These are phyloP conservation scores for Seiridium unicorne DNA, from an alignment of 2,329 filamentous ascomycete genomes.

Conservation along the genomic window DNA sequence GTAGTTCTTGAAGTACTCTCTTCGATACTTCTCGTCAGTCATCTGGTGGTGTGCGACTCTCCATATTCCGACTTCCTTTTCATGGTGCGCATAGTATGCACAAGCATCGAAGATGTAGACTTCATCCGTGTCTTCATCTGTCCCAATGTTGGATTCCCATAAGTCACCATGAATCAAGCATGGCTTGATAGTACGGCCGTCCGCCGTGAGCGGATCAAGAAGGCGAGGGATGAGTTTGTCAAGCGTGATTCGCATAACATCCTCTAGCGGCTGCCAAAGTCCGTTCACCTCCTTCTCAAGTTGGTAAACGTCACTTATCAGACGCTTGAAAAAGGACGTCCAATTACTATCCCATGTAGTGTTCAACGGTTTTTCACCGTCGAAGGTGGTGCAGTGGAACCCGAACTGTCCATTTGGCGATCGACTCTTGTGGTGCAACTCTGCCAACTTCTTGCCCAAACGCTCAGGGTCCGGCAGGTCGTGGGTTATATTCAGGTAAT, in stretches of 20 bases:
- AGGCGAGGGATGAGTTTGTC: constrained; percentile 14
- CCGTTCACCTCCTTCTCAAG: constrained; percentile 19
- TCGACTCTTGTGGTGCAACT: constrained; percentile 16
- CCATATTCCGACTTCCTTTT: constrained; percentile 18
- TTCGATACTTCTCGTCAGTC: constrained; percentile 10
- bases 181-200: constrained; percentile 13
- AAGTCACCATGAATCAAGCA: constrained; percentile 18
- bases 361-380: constrained; percentile 12
- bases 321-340: constrained; percentile 16
- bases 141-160: constrained; percentile 18
- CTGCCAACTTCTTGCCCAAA: constrained; percentile 16
- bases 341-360: constrained; percentile 13
- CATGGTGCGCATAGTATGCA: constrained; percentile 19
- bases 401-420: constrained; percentile 21
- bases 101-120: constrained; percentile 16
- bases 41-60: constrained; percentile 9
- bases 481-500: not conserved
- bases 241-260: constrained; percentile 3
- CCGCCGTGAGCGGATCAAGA: constrained; percentile 9
- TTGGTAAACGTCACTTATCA: constrained; percentile 16
- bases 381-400: constrained; percentile 15
- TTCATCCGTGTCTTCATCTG: constrained; percentile 11
- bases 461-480: constrained; percentile 13
- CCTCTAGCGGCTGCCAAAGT: constrained; percentile 17
- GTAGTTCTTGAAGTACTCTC: constrained; percentile 18